These are phyloP conservation scores for Umbellularia californica DNA, from an alignment of 164 flowering plant species.

Conservation along the genomic window DNA sequence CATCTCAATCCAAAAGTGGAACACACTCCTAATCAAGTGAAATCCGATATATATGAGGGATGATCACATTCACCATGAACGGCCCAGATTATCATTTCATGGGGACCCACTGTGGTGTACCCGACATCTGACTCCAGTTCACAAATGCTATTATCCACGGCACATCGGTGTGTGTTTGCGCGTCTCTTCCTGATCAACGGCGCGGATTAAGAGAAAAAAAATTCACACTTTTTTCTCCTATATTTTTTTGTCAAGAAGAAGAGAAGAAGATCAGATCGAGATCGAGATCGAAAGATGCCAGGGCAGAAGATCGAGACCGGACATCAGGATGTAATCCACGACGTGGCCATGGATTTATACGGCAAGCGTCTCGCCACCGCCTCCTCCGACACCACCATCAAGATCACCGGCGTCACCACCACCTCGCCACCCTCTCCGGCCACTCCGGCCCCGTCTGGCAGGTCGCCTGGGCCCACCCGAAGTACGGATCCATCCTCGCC, in stretches of 20 bases:
- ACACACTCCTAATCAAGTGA: no score
- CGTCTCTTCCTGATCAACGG: no score
- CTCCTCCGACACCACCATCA: constrained; percentile 39
- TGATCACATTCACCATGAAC: no score
- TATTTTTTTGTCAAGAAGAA: background rate
- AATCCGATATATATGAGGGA: no score
- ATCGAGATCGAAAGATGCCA: constrained; percentile 23
- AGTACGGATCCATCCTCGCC: constrained; percentile 43
- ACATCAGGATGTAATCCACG: constrained; percentile 32
- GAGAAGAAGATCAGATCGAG: background rate
- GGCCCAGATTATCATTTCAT: no score
- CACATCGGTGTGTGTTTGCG: no score
- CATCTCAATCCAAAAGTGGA: no score
- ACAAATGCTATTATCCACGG: no score
- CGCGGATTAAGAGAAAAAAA: no score
- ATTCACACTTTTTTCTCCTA: no score
- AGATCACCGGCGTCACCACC: constrained; percentile 43
- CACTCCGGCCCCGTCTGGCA: constrained; percentile 52
- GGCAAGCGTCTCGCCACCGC: constrained; percentile 52
- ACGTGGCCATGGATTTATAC: constrained; percentile 46
- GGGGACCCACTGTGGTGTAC: no score
- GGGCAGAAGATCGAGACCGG: constrained; percentile 40
- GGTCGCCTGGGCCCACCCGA: constrained; percentile 51
- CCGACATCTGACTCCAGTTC: no score
- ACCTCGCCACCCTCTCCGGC: constrained; percentile 37